Evolutionary conservation across 2,329 filamentous ascomycete species (phyloP).

Genomic region (Cercospora berteroae): DNA sequence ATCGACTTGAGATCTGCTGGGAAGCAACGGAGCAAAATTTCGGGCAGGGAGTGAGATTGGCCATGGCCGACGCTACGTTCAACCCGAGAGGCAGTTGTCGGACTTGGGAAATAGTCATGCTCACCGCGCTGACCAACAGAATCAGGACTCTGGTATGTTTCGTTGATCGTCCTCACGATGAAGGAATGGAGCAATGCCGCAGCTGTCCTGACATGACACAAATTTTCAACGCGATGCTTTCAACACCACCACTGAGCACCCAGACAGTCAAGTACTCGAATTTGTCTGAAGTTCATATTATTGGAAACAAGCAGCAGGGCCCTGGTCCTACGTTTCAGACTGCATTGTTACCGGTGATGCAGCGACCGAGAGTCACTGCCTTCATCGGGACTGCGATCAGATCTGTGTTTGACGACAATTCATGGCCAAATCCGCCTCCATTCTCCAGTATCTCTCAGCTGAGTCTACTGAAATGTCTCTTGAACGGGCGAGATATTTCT

Average conservation of each 20-base stretch:
- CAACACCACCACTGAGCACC: neutral
- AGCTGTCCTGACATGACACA: neutral
- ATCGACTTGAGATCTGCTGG: neutral
- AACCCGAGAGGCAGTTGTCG: neutral
- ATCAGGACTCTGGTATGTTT: neutral
- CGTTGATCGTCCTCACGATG: neutral
- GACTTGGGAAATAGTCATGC: neutral
- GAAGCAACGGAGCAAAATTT: neutral
- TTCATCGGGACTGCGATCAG: neutral
- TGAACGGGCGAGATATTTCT: neutral
- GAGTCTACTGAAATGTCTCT: neutral
- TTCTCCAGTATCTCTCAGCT: neutral
- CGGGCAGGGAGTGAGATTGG: neutral
- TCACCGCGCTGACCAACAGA: neutral
- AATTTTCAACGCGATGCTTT: neutral
- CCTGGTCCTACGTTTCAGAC: neutral
- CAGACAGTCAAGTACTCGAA: neutral
- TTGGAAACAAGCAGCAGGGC: neutral
- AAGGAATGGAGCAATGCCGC: neutral
- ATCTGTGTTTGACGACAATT: neutral
- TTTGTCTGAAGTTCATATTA: neutral
- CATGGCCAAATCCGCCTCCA: neutral
- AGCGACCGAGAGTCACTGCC: neutral
- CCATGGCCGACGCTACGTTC: neutral
- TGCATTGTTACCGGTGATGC: neutral